Conservation (phyloP, 805 yeast genomes). For the Saturnispora galanensis region DNA sequence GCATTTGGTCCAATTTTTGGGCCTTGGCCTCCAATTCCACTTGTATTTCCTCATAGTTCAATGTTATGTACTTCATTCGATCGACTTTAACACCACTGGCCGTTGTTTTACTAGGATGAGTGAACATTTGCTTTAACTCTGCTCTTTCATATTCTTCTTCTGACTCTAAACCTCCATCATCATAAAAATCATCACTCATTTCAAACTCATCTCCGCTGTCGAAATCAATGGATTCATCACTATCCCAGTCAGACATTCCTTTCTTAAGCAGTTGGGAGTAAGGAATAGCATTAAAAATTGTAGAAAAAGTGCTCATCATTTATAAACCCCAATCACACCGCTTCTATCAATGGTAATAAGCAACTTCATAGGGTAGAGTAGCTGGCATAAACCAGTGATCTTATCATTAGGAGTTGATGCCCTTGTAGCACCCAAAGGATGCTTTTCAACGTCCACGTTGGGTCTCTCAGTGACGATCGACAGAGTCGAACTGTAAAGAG, state of each 20-base stretch:
- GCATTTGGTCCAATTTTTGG: conserved; percentile 26
- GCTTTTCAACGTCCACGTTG: conserved; percentile 5
- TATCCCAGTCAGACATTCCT: too few species aligned
- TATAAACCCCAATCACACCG: conserved; percentile 55
- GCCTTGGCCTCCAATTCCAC: conserved; percentile 22
- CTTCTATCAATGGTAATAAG: conserved; percentile 56
- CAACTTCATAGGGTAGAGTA: conserved; percentile 32
- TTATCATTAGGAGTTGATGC: conserved; percentile 4
- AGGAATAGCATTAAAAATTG: neutral
- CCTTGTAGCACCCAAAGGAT: conserved; percentile 1
- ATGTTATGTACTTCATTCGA: conserved; percentile 22
- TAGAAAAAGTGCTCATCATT: conserved; percentile 17
- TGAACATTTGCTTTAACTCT: conserved; percentile 9
- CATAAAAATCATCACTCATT: neutral
- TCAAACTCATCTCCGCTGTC: neutral
- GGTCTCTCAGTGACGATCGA: conserved; percentile 33
- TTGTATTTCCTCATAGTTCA: conserved; percentile 26
- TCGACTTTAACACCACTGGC: conserved; percentile 18
- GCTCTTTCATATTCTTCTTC: conserved; percentile 3
- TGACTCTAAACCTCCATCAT: conserved; percentile 15
- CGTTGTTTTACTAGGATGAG: conserved; percentile 16
- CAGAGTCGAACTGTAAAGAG: conserved; percentile 31
- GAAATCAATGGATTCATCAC: too few species aligned
- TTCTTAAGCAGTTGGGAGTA: too few species aligned
- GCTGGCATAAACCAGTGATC: conserved; percentile 4